phyloP scores from a whole-genome alignment of 1,139 yeast genomes.

The Candida tetrigidarum region DNA sequence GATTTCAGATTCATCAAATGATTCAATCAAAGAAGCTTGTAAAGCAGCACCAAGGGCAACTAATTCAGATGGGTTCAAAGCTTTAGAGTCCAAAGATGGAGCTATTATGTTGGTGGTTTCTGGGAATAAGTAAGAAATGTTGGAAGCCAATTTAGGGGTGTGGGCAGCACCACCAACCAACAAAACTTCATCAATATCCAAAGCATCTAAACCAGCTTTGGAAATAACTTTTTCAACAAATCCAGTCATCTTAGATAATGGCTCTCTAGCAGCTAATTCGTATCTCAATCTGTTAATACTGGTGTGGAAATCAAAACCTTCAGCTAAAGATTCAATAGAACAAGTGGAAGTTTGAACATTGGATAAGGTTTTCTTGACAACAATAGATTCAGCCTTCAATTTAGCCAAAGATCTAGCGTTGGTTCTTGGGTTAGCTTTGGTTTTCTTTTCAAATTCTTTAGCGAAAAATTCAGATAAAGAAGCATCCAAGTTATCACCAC shows the following conservation, averaged over 20 bases:
- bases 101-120: slow-evolving; percentile 78
- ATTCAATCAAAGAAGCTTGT: slow-evolving; percentile 88
- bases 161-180: slow-evolving; percentile 94
- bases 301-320: slow-evolving; percentile 92
- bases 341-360: slow-evolving; percentile 89
- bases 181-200: slow-evolving; percentile 89
- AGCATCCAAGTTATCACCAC: slow-evolving; percentile 86
- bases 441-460: slow-evolving; percentile 91
- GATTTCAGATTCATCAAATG: slow-evolving; percentile 86
- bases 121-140: slow-evolving; percentile 76
- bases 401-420: slow-evolving; percentile 89
- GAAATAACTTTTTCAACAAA: slow-evolving; percentile 76
- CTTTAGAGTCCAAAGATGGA: slow-evolving; percentile 76
- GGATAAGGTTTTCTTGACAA: slow-evolving; percentile 89
- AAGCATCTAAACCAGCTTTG: slow-evolving; percentile 83
- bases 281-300: slow-evolving; percentile 93
- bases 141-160: slow-evolving; percentile 87
- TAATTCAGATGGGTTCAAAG: slow-evolving; percentile 87
- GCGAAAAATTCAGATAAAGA: slow-evolving; percentile 85
- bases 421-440: slow-evolving; percentile 76
- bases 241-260: slow-evolving; percentile 72
- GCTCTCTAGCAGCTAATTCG: slow-evolving; percentile 84
- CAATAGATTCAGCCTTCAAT: slow-evolving; percentile 80
- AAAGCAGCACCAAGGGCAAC: slow-evolving; percentile 96
- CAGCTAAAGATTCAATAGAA: slow-evolving; percentile 94